Conservation (phyloP, 768 basidiomycete genomes). For the Amyloporia xantha region DNA sequence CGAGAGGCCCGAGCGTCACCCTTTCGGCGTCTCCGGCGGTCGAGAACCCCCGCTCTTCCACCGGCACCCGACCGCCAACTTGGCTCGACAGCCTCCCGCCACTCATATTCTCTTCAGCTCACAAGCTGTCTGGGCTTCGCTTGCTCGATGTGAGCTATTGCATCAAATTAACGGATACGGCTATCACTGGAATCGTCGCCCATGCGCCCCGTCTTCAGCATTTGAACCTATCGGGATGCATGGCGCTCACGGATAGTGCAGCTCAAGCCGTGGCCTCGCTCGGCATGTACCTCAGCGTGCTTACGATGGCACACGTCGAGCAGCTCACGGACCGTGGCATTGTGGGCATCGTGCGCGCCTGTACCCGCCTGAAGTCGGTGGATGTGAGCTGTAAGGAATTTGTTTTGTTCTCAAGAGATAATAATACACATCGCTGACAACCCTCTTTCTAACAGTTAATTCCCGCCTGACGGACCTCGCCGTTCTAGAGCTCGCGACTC, state of each 20-base stretch:
- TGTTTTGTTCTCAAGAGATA: background rate
- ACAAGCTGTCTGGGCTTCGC: slow-evolving; percentile 67
- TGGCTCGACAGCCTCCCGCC: slow-evolving; percentile 61
- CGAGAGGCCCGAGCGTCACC: background rate
- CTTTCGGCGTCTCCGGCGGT: background rate
- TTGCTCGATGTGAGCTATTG: slow-evolving; percentile 75
- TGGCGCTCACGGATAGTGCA: slow-evolving; percentile 62
- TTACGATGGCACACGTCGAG: slow-evolving; percentile 74
- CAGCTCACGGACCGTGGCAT: slow-evolving; percentile 78
- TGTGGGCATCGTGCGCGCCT: slow-evolving; percentile 59
- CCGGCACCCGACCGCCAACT: slow-evolving; percentile 35
- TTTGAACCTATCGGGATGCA: slow-evolving; percentile 74
- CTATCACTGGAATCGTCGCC: slow-evolving; percentile 64
- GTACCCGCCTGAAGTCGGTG: slow-evolving; percentile 68
- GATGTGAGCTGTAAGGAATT: slow-evolving; percentile 76
- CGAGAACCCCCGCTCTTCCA: background rate
- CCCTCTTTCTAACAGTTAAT: slow-evolving; percentile 48
- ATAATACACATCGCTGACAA: slow-evolving; percentile 13
- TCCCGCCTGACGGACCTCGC: slow-evolving; percentile 78
- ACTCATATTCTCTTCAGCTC: slow-evolving; percentile 42
- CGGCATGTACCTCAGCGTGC: slow-evolving; percentile 67
- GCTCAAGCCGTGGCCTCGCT: slow-evolving; percentile 64
- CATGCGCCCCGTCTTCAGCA: slow-evolving; percentile 75
- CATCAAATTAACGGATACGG: slow-evolving; percentile 62
- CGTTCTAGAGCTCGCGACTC: slow-evolving; percentile 69